Evolutionary conservation across 1,139 yeast genomes (phyloP).

Genomic region (Protomyces inundatus): DNA sequence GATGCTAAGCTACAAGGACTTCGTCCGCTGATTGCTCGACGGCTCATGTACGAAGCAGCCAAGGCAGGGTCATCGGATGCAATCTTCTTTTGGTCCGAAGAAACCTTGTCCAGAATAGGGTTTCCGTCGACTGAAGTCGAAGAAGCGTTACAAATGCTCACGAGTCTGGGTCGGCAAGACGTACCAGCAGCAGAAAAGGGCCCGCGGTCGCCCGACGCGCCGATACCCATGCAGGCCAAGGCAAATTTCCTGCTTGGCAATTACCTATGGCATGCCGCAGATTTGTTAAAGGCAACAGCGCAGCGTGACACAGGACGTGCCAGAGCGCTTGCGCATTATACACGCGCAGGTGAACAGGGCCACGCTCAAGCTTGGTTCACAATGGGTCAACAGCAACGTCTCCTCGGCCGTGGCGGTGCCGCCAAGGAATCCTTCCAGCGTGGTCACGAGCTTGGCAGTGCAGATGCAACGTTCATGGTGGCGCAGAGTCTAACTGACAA

Average conservation of each 20-base stretch:
- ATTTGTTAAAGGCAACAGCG: not conserved
- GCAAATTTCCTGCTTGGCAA: conserved; percentile 9
- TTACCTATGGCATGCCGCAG: conserved; percentile 1
- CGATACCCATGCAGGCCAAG: not conserved
- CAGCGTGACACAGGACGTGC: not conserved
- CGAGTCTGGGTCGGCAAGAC: not conserved
- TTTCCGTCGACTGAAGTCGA: not conserved
- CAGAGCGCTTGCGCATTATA: not conserved
- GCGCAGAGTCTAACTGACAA: not conserved
- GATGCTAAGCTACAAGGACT: not conserved
- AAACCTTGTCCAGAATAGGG: not conserved
- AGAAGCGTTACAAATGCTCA: conserved; percentile 6
- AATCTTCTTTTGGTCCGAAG: conserved; percentile 12
- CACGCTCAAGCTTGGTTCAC: conserved; percentile 5
- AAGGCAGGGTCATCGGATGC: conserved; percentile 1
- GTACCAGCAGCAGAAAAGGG: not conserved
- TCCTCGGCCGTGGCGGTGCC: not conserved
- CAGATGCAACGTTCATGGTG: conserved; percentile 4
- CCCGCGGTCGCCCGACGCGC: not conserved
- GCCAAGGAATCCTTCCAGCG: conserved; percentile 5
- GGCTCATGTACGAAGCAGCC: not conserved
- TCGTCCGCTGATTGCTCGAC: conserved; percentile 1
- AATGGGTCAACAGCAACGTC: not conserved
- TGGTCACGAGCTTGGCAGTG: conserved; percentile 12
- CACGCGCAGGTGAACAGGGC: conserved; percentile 18